Base-by-base conservation (phyloP, 352 stramenopile species). In the Elongisporangium undulatum region DNA sequence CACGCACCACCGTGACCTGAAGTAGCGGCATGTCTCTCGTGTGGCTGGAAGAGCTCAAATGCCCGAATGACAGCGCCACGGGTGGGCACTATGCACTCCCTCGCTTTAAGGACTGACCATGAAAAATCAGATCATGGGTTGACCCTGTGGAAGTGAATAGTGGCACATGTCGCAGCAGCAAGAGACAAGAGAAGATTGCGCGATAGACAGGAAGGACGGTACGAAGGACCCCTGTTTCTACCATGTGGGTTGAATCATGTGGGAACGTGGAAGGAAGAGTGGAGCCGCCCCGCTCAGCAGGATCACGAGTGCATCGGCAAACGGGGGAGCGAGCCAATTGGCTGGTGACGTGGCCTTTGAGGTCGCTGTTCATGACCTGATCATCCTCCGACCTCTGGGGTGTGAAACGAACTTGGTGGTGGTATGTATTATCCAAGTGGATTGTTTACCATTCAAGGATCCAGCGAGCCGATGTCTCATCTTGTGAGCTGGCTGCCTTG, bases 1-100 rank as follows among this genome's bases (percentile, higher is more conserved):
- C 78, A 45, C 72, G 52, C 24, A 69, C 67, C 23, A 90, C 61
- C 21, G 72, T 80, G 56, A 90, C 73, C 38, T 70, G 61, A 20
- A 90, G 69, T 55, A 76, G 74, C 15, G 75, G 69, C 75, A 88
- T 86, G 23, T 19, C n/a, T 1, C 9, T 49, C 55, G 51, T 59
- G 41, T 41, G 29, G 29, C 29, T 41, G 29, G 29, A 15, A 41
- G 29, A 13, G 29, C 5, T 41, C 29, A 41, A 41, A 41, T 41
- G 29, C 5, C 9, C 29, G 29, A 41, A 41, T 41, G 29, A 9
- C 29, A 41, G 2, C 4, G 9, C 4, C 1, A 6, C 1, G 5
- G 29, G 29, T 41, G 29, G 29, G 29, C 29, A 41, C 29, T 15
- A 41, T 41, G 29, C 29, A 13, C 9, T 41, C 29, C 29, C 29